Evolutionary conservation across 1,284 basidiomycete genomes (phyloP), one percentile per base, ranked within the genome.

Genomic region (Golubevia pallescens): DNA sequence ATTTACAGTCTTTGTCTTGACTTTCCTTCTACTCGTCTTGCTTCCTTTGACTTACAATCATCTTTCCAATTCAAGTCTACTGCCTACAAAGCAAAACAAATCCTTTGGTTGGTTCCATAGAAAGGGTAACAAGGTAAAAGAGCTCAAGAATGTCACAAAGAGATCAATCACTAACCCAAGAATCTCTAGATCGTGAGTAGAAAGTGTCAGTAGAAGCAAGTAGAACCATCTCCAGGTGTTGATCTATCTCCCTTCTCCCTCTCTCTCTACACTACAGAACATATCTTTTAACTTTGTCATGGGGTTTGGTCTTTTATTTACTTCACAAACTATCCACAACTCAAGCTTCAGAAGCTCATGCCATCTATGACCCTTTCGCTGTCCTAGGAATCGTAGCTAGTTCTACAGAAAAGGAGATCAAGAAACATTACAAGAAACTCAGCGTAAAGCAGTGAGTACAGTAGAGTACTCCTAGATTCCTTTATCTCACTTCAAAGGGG

Each of bases 381-480:
- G 96, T 99, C 77, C 89, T 99, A 28, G 95, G 93, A 23, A 90
- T 99, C 68, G 88, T 87, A 21, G 10, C n/a, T 23, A 10, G 56
- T 10, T 3, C 89, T 0, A 88, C 91, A 3, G 92, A 96, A 80
- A 95, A 96, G 86, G 92, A 95, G 67, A 97, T 99, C 87, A 97
- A 97, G 86, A 93, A 93, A 14, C 93, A 95, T 86, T 99, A 92
- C 89, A 97, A 95, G 88, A 93, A 93, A 79, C 89, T 99, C n/a
- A 79, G 74, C 56, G 63, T 85, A 57, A 80, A 85, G 57, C 83
- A 81, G 61, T 65, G 34, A 59, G 63, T 58, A 10, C 3, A 5
- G 34, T 4, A 38, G 34, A 38, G 34, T n/a, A n/a, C n/a, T n/a
- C n/a, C n/a, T n/a, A n/a, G n/a, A n/a, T n/a, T 95, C 94, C 51